Evolutionary conservation across 2,329 filamentous ascomycete species (phyloP), one percentile per base, ranked within the genome.

Genomic region (Ceratocystis variospora): DNA sequence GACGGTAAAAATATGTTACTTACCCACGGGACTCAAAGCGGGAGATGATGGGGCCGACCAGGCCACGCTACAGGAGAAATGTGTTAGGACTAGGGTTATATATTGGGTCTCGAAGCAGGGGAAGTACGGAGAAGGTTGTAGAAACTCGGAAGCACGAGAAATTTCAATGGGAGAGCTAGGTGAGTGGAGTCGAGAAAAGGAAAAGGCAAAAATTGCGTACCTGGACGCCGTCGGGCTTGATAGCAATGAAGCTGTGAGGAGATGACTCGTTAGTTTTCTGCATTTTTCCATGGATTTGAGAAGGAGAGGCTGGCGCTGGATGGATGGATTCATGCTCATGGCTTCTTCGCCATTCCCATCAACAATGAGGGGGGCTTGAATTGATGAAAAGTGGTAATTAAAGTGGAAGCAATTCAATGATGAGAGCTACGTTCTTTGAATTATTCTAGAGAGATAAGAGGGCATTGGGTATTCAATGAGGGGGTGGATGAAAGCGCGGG

Each of bases 151-250:
- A 64, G 33, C 41, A 19, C 45, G 44, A 37, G 12, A 50, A 53
- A 37, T 59, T 45, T 17, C 8, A 53, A 19, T 33, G 22, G 37
- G 33, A 15, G 28, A 46, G 61, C 22, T 25, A 15, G 19, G 5
- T 8, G 31, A 19, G 31, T 66, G 19, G 62, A 19, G 8, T 28
- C 6, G 37, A 41, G 61, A 22, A 37, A 63, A 67, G 5, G 25
- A n/a, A 4, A 41, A 15, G 37, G 28, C n/a, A n/a, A 46, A 46
- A 33, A 63, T 57, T 48, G 68, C 80, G 73, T 87, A 96, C 91
- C 87, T 96, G 94, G 81, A 97, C 94, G 79, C 94, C 94, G 82
- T 97, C 94, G 74, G 93, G 94, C 91, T 99, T 99, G 86, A 99
- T 90, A 78, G 94, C 94, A 85, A 97, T 97, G 89, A 97, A 97